Evolutionary conservation across 805 yeast species (phyloP).

Genomic region (Candida qinlingensis): DNA sequence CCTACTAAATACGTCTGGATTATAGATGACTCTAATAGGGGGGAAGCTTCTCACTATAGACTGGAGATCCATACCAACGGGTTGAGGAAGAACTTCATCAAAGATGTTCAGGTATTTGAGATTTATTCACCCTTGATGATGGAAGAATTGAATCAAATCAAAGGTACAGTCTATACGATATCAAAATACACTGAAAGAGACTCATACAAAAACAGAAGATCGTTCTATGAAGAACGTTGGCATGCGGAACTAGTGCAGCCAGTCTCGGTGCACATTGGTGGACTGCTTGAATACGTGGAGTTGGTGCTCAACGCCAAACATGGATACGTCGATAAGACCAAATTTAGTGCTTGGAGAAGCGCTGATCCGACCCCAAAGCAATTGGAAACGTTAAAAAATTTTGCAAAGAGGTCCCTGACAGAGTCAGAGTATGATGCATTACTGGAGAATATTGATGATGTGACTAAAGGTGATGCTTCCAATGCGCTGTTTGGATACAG

Average conservation of each 20-base stretch:
- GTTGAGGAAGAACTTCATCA: slow-evolving; percentile 9
- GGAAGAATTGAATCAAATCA: slow-evolving; percentile 15
- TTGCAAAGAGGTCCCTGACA: not conserved
- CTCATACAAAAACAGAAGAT: slow-evolving; percentile 2
- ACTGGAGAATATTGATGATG: not conserved
- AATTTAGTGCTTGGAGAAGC: slow-evolving; percentile 30
- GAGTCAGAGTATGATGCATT: not conserved
- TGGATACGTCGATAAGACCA: slow-evolving; percentile 16
- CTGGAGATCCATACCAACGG: slow-evolving; percentile 15
- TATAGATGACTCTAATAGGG: slow-evolving; percentile 18
- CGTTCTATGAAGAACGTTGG: slow-evolving; percentile 15
- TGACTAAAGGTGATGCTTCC: slow-evolving; percentile 13
- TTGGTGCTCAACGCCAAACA: not conserved
- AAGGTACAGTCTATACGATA: slow-evolving; percentile 18
- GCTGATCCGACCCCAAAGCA: slow-evolving; percentile 27
- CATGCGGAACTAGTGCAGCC: slow-evolving; percentile 16
- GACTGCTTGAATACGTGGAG: slow-evolving; percentile 9
- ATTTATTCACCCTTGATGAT: slow-evolving; percentile 3
- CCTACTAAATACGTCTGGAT: slow-evolving; percentile 28
- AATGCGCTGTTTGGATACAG: slow-evolving; percentile 7
- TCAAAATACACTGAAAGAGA: slow-evolving; percentile 11
- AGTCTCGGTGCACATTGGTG: slow-evolving; percentile 22
- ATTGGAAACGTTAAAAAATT: slow-evolving; percentile 9
- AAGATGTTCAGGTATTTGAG: slow-evolving; percentile 6
- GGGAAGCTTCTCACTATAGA: slow-evolving; percentile 23